Base-by-base conservation (phyloP, 305 asterid genomes). In the Nicotiana rustica region DNA sequence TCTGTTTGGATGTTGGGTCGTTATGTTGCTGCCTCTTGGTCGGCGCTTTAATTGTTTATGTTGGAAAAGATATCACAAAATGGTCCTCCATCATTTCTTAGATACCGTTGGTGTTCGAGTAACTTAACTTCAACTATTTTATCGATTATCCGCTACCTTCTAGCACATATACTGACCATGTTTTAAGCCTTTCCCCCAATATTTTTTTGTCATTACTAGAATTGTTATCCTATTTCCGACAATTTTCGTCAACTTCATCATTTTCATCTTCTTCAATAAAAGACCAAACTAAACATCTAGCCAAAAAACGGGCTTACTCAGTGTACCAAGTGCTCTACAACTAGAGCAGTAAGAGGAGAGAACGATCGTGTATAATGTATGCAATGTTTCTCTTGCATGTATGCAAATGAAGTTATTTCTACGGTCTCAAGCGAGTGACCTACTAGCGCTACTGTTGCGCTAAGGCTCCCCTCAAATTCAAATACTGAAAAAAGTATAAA, bases 1-100 rank as follows among this genome's bases (percentile, higher is more conserved):
- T 70, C 6, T 70, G 36, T 70, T 44, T 70, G 17, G 33, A 21
- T 77, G 67, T 29, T 55, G 19, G 66, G 52, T 77, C 49, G 14
- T 49, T 61, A 25, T 62, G 83, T 82, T 69, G 35, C 61, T 25
- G 33, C 19, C 78, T 35, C 47, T 38, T 80, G 77, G 82, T 57
- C 86, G 78, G 73, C 21, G 3, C 62, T 7, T n/a, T 25, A n/a
- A 41, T 29, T 66, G 56, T 64, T 18, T 21, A n/a, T 33, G 55
- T 77, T 35, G 15, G 67, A 19, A 19, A 17, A 13, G 77, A 71
- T 59, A 33, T 36, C 12, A 15, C 13, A 21, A 70, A 55, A 15
- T 44, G 1, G 31, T n/a, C 38, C 29, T 21, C 52, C 61, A 25
- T 25, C 7, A 19, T 67, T 12, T 29, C 0, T 25, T 29, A 17